Percentiles rank a stretch among this genome's conserved stretches.
These are phyloP conservation scores for Vaccinium corymbosum DNA, from an alignment of 148 eudicot genomes.

Conservation along the genomic window DNA sequence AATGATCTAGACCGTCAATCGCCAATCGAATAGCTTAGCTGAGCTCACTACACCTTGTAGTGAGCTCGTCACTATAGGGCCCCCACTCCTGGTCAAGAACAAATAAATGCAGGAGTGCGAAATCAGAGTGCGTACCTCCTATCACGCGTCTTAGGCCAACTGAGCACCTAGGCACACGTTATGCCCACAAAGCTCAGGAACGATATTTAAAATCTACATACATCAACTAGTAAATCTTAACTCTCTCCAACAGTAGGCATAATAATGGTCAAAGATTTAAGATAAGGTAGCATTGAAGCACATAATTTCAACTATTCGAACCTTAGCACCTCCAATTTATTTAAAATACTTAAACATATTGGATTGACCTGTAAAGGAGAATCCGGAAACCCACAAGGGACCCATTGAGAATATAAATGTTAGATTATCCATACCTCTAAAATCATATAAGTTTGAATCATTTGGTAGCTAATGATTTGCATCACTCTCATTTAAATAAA, in stretches of 20 bases:
- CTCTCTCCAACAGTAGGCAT: not conserved
- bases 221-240: no score
- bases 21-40: no score
- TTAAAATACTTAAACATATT: not conserved
- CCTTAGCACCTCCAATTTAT: not conserved
- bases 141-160: no score
- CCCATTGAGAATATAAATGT: not conserved
- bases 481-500: not conserved
- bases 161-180: no score
- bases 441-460: not conserved
- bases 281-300: not conserved
- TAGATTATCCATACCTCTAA: not conserved
- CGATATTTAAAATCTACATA: no score
- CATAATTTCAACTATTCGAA: not conserved
- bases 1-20: no score
- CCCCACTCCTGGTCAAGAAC: no score
- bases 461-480: not conserved
- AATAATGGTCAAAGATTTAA: not conserved
- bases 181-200: no score
- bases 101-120: no score
- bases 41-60: no score
- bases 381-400: not conserved
- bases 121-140: no score
- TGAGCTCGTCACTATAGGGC: no score
- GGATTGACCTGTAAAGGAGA: not conserved